A percentile compares a stretch with the other conserved stretches of the same genome.
Evolutionary conservation across 768 basidiomycete genomes (phyloP).

Genomic region (Suillus lakei): DNA sequence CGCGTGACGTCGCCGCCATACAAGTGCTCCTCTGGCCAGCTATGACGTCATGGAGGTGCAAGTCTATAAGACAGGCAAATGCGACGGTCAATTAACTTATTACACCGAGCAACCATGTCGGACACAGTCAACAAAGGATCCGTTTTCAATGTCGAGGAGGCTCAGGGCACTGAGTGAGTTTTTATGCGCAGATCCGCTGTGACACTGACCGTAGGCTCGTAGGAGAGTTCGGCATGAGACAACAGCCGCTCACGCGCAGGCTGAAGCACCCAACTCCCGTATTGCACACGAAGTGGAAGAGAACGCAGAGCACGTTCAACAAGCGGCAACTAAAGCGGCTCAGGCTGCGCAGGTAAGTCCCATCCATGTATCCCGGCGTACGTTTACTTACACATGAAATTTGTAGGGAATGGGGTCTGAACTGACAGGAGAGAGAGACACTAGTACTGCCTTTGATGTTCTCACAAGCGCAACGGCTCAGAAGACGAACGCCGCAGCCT

Average conservation of each 20-base stretch:
- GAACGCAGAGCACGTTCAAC: slow-evolving; percentile 49
- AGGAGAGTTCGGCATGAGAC: slow-evolving; percentile 50
- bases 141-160: slow-evolving; percentile 45
- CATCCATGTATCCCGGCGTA: background rate
- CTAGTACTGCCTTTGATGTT: slow-evolving; percentile 38
- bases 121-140: slow-evolving; percentile 5
- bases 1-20: background rate
- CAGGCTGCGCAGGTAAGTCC: slow-evolving; percentile 52
- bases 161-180: slow-evolving; percentile 38
- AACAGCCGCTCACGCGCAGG: slow-evolving; percentile 57
- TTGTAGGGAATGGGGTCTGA: slow-evolving; percentile 37
- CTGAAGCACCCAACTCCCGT: slow-evolving; percentile 47
- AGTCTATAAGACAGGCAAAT: background rate
- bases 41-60: background rate
- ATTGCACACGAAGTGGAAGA: slow-evolving; percentile 50
- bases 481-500: slow-evolving; percentile 57
- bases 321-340: slow-evolving; percentile 57
- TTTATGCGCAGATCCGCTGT: background rate
- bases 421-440: slow-evolving; percentile 38
- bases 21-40: background rate
- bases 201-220: background rate
- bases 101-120: slow-evolving; percentile 12
- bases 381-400: background rate
- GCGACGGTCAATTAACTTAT: background rate
- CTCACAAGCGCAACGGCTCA: slow-evolving; percentile 40